Evolutionary conservation across 768 basidiomycete genomes (phyloP).

Genomic region (Rhodosporidiobolus odoratus): DNA sequence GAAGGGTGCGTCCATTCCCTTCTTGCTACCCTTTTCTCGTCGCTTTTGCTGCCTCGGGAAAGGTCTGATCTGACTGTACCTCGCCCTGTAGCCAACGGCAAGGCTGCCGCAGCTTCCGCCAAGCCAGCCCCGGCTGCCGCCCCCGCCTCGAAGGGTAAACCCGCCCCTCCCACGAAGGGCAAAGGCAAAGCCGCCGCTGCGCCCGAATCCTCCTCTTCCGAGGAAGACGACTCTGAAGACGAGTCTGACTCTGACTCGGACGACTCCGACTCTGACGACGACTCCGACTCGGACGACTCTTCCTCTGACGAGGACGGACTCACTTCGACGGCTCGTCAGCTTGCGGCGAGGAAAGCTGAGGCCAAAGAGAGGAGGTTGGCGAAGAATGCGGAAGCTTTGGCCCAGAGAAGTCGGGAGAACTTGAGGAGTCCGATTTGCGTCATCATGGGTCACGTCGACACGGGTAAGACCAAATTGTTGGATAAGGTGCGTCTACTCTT

Average conservation of each 20-base stretch:
- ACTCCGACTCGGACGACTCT: constrained; percentile 44
- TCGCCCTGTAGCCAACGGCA: constrained; percentile 27
- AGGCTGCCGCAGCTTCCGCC: constrained; percentile 37
- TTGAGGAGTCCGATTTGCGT: constrained; percentile 95
- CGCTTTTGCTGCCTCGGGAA: no score
- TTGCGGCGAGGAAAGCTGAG: constrained; percentile 69
- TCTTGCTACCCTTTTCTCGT: constrained; percentile 34
- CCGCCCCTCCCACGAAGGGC: constrained; percentile 41
- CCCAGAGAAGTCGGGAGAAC: constrained; percentile 79
- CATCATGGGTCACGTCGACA: constrained; percentile 98
- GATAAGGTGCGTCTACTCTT: constrained; percentile 65
- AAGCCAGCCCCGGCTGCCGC: constrained; percentile 12
- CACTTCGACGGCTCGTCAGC: constrained; percentile 62
- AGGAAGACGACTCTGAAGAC: constrained; percentile 48
- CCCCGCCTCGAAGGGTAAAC: constrained; percentile 36
- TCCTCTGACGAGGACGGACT: constrained; percentile 56
- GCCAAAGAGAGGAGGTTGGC: constrained; percentile 73
- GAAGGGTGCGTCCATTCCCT: constrained; percentile 28
- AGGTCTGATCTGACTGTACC: background rate
- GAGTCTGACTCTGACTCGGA: constrained; percentile 56
- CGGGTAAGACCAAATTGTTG: constrained; percentile 93
- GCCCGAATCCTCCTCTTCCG: constrained; percentile 45
- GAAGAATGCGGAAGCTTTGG: constrained; percentile 75
- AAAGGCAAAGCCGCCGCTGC: constrained; percentile 41
- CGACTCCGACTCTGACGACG: constrained; percentile 42